Evolutionary conservation across 495 filamentous ascomycete genomes (phyloP).

Genomic region (Terfezia boudieri): DNA sequence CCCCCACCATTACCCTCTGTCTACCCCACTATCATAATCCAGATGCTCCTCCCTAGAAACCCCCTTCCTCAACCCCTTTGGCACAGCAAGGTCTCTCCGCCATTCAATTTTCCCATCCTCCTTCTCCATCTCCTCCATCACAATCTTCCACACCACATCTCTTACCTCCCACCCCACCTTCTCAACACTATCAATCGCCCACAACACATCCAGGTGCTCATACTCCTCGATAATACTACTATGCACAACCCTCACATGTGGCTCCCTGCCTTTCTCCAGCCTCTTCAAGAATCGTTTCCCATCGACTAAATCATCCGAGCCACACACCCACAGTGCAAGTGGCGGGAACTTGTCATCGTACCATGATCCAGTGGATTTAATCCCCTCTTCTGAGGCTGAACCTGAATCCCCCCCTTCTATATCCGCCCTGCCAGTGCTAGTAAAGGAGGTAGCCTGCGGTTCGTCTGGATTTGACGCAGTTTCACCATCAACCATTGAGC

Average conservation of each 20-base stretch:
- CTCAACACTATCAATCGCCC: constrained; percentile 78
- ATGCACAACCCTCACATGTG: constrained; percentile 60
- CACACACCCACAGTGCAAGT: constrained; percentile 74
- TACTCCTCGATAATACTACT: constrained; percentile 69
- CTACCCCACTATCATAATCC: too few relatives aligned
- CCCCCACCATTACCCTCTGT: too few relatives aligned
- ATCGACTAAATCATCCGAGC: constrained; percentile 66
- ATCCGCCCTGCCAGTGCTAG: not conserved
- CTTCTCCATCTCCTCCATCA: constrained; percentile 22
- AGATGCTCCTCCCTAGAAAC: too few relatives aligned
- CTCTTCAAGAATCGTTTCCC: constrained; percentile 48
- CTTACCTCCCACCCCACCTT: constrained; percentile 63
- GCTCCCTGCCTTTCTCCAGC: constrained; percentile 59
- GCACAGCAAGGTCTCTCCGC: too few relatives aligned
- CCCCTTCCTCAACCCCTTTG: too few relatives aligned
- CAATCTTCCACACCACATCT: constrained; percentile 63
- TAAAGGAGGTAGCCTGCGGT: not conserved
- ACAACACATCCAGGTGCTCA: constrained; percentile 88
- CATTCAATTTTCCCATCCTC: not conserved
- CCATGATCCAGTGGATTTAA: constrained; percentile 33
- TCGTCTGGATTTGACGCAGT: not conserved
- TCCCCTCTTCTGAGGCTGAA: not conserved
- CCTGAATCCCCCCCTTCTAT: not conserved
- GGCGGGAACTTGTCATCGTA: constrained; percentile 61
- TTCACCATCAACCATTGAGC: not conserved